Percentiles rank a stretch among this genome's conserved stretches.
Conservation (phyloP, 2,329 filamentous ascomycete species). For the Calonectria honghensis region DNA sequence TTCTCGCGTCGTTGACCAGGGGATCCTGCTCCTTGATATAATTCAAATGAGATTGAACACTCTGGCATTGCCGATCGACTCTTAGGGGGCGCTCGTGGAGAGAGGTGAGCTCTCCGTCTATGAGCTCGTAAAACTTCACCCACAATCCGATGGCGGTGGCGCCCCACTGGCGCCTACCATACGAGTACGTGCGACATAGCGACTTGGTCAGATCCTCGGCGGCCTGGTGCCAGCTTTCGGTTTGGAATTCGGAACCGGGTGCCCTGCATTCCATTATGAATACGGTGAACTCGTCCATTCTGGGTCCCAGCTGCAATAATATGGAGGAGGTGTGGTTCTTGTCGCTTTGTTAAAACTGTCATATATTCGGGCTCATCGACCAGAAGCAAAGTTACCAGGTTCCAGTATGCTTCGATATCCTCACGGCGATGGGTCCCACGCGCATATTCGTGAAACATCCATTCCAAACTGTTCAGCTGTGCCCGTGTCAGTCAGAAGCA, state of each 20-base stretch:
- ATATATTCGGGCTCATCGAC: neutral
- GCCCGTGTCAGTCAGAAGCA: neutral
- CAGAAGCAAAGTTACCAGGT: neutral
- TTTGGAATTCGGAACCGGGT: neutral
- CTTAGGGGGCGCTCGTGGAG: neutral
- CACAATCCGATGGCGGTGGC: neutral
- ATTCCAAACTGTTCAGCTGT: neutral
- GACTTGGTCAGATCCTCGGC: neutral
- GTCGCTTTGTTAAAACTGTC: neutral
- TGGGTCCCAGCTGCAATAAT: neutral
- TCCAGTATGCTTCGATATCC: neutral
- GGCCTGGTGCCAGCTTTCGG: neutral
- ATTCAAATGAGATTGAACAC: neutral
- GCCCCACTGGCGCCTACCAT: neutral
- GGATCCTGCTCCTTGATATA: neutral
- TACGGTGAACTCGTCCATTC: neutral
- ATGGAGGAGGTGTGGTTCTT: neutral
- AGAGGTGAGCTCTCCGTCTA: neutral
- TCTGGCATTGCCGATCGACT: neutral
- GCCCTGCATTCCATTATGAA: neutral
- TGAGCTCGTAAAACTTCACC: neutral
- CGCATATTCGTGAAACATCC: neutral
- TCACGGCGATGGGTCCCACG: neutral
- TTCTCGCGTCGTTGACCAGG: neutral
- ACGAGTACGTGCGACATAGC: neutral